phyloP scores from a whole-genome alignment of 176 grass and related monocot genomes.

The Carex pumila region DNA sequence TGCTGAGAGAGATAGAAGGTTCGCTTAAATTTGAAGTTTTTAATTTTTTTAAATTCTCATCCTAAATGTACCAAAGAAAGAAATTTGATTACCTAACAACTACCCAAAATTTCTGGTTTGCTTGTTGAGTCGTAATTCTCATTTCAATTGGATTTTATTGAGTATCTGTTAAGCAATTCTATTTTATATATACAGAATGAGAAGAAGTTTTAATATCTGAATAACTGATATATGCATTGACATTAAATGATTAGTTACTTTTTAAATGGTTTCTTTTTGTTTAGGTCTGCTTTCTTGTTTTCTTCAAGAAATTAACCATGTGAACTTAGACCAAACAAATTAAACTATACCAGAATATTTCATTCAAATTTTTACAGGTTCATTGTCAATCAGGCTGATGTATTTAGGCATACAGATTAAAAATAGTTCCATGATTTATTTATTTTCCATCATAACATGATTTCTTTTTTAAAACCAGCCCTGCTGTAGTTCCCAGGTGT shows the following conservation, averaged over 20 bases:
- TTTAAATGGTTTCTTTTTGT: not conserved
- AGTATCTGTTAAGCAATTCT: not conserved
- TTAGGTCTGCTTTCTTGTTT: not conserved
- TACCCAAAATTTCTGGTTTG: not conserved
- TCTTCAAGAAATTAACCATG: not conserved
- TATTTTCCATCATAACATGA: conserved; percentile 27
- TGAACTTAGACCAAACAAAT: not conserved
- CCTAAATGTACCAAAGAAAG: not conserved
- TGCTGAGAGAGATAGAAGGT: conserved; percentile 97
- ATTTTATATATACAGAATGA: not conserved
- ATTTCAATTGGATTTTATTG: not conserved
- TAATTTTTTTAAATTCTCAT: conserved; percentile 15
- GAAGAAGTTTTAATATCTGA: not conserved
- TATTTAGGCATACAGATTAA: not conserved
- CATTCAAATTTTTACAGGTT: not conserved
- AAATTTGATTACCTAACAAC: not conserved
- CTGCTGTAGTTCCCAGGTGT: conserved; percentile 90
- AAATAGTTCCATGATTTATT: not conserved
- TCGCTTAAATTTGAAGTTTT: conserved; percentile 17
- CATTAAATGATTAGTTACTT: not conserved
- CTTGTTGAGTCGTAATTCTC: not conserved
- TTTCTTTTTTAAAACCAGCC: conserved; percentile 59
- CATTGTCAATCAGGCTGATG: conserved; percentile 12
- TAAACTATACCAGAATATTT: not conserved
- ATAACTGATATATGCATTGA: not conserved